Evolutionary conservation across 140 eudicot genomes (phyloP), one percentile per base, ranked within the genome.

Genomic region (Senecio squalidus): DNA sequence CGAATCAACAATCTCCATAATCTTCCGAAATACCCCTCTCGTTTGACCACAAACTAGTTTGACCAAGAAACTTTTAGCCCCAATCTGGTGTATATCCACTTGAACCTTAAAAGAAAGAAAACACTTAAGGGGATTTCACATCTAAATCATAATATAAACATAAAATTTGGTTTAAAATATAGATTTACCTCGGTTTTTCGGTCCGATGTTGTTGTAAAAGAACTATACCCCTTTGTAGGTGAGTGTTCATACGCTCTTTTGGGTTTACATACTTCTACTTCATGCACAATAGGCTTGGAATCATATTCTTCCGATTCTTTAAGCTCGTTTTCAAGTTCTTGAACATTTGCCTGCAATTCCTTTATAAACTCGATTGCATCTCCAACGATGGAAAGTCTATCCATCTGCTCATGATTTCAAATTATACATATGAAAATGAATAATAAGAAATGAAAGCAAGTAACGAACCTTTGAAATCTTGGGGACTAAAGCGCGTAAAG

Each of bases 401-500:
- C 83, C 98, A 91, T 81, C 96, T 91, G 67, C 9, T 33, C 38
- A 63, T 44, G 13, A 21, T 9, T 33, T 55, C 26, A 45, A 9
- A 71, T 63, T 54, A 67, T 18, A 14, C 16, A 55, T 16, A 6
- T 10, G 34, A 66, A 40, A 16, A 60, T 1, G 9, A 43, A 62
- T 14, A 43, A 24, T 44, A 45, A 24, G 46, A 28, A 15, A 55
- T 34, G 46, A 25, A 63, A 36, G 17, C 2, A 27, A 38, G 38
- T 27, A 1, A 14, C 57, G 4, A 66, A 83, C 98, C 96, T 86
- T 91, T 51, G 98, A 43, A 62, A 91, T 91, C 29, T 86, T 91
- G 14, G 96, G 98, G 66, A 86, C 96, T 66, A 86, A 67, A 54
- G 98, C 64, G 9, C 98, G 94, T 21, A 91, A 77, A 55, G 81